phyloP scores from a whole-genome alignment of 148 eudicot genomes.

The Arbutus unedo region DNA sequence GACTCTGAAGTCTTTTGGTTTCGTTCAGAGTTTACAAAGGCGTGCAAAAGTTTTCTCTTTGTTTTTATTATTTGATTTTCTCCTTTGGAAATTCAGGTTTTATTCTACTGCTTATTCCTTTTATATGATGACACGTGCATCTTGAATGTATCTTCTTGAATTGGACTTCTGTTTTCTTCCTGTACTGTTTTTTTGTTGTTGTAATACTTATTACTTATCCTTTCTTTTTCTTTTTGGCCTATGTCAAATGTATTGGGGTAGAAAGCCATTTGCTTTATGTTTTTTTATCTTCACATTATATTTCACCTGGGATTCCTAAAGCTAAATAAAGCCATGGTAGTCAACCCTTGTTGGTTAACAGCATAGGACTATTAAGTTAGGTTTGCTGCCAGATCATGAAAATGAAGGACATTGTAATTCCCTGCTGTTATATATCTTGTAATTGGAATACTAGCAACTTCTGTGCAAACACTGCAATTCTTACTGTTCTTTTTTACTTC shows the following conservation, averaged over 20 bases:
- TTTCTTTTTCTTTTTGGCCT: no score
- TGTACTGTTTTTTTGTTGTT: neutral
- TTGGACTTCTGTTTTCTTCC: neutral
- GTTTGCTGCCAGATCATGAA: neutral
- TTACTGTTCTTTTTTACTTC: neutral
- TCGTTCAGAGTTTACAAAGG: neutral
- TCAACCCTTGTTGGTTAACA: neutral
- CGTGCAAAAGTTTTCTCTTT: neutral
- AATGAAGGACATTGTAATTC: neutral
- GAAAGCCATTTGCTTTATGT: neutral
- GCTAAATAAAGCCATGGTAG: neutral
- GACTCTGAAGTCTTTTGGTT: no score
- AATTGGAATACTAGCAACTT: neutral
- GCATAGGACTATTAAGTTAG: neutral
- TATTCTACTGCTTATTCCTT: neutral
- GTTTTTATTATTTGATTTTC: neutral
- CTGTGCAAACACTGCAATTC: neutral
- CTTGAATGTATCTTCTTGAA: neutral
- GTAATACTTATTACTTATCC: neutral
- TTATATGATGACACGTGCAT: neutral
- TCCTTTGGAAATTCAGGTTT: neutral
- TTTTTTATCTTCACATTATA: neutral
- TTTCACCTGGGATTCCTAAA: neutral
- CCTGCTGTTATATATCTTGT: neutral
- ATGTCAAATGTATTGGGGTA: neutral